Percentiles rank a stretch among this genome's conserved stretches.
Conservation (phyloP, 768 basidiomycete species). For the Ramaria rubella region DNA sequence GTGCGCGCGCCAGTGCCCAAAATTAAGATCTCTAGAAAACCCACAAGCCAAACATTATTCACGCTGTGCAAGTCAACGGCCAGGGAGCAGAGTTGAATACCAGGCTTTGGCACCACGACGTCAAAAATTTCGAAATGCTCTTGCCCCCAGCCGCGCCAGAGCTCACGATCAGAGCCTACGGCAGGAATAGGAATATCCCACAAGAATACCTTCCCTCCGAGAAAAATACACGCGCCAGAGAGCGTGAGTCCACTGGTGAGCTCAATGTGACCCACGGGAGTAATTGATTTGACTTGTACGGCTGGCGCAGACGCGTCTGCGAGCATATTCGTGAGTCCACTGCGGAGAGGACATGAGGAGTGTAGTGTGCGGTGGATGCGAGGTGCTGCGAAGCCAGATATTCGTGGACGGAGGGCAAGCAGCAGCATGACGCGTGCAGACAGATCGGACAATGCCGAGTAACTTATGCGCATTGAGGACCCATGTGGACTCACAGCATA, state of each 20-base stretch:
- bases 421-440: not conserved
- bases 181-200: slow-evolving; percentile 77
- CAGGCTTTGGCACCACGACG: slow-evolving; percentile 76
- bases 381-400: not conserved
- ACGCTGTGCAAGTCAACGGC: not conserved
- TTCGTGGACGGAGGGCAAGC: not conserved
- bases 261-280: slow-evolving; percentile 49
- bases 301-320: slow-evolving; percentile 61
- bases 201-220: slow-evolving; percentile 79
- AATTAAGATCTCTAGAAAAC: slow-evolving; percentile 69
- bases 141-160: slow-evolving; percentile 64
- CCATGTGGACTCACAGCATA: not conserved
- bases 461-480: not conserved
- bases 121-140: slow-evolving; percentile 80
- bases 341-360: not conserved
- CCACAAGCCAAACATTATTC: not conserved
- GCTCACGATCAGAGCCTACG: slow-evolving; percentile 15
- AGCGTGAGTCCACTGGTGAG: slow-evolving; percentile 75
- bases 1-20: slow-evolving; percentile 79
- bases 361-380: not conserved
- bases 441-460: not conserved
- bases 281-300: slow-evolving; percentile 65
- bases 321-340: slow-evolving; percentile 59
- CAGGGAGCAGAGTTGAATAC: slow-evolving; percentile 35
- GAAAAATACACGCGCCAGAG: slow-evolving; percentile 71